These are phyloP conservation scores for Penicillium arizonense DNA, from an alignment of 495 filamentous ascomycete genomes.

Conservation along the genomic window DNA sequence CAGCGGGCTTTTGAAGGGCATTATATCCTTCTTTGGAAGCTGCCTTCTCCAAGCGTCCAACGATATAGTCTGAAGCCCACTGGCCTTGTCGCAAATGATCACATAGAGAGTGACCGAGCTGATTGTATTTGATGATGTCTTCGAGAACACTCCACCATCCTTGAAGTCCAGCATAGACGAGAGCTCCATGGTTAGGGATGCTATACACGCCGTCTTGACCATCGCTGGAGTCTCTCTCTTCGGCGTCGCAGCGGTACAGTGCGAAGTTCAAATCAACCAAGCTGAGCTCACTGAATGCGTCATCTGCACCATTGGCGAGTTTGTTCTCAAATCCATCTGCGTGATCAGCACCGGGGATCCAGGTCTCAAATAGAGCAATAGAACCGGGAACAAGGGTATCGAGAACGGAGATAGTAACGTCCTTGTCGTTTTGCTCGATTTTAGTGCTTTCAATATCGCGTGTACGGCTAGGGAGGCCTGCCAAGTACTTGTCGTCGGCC, in stretches of 20 bases:
- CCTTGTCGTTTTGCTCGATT: constrained; percentile 63
- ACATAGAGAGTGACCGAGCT: constrained; percentile 90
- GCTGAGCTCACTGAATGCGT: constrained; percentile 70
- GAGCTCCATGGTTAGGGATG: constrained; percentile 76
- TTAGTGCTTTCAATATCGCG: constrained; percentile 66
- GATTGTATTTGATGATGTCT: constrained; percentile 80
- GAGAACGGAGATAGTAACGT: constrained; percentile 78
- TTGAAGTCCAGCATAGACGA: constrained; percentile 95
- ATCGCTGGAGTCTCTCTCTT: constrained; percentile 79
- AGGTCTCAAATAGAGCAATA: constrained; percentile 93
- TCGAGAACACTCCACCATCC: constrained; percentile 97
- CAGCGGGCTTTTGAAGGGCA: constrained; percentile 59
- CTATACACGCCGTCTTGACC: constrained; percentile 83
- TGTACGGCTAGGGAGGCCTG: constrained; percentile 79
- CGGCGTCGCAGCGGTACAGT: constrained; percentile 87
- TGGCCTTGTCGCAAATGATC: constrained; percentile 87
- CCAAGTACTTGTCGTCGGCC: constrained; percentile 66
- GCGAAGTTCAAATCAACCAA: constrained; percentile 88
- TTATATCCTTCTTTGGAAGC: constrained; percentile 58
- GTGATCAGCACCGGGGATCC: constrained; percentile 82
- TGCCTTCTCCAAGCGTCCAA: constrained; percentile 72
- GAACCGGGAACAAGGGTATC: constrained; percentile 85
- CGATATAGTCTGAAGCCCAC: constrained; percentile 92
- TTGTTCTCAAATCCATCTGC: constrained; percentile 76
- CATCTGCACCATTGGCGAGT: constrained; percentile 75